Base-by-base conservation (phyloP, 805 yeast genomes). In the Saccharomycodes ludwigii region DNA sequence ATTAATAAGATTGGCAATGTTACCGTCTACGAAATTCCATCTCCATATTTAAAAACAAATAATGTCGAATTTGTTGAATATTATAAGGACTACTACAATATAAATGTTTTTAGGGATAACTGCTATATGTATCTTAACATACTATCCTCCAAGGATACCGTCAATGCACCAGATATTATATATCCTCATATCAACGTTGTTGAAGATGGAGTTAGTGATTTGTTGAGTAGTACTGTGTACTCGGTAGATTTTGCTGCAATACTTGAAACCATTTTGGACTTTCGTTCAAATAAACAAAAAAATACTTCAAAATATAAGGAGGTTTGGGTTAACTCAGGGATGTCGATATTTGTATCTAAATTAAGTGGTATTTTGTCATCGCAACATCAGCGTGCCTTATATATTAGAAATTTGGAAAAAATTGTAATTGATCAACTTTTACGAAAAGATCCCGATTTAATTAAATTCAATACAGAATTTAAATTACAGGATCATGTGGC, bases 101-200 rank as follows among this genome's bases (percentile, higher is more conserved):
- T 18, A 5, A 11, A 29, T 2, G 30, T 25, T n/a, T 35, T 21
- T 4, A 29, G 30, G 3, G 56, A 53, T 31, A 48, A 47, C 6
- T 52, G 58, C 34, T 59, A 54, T 32, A 31, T 52, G 7, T 56
- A 54, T 36, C 25, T 56, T 5, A 30, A 40, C 5, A 26, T 39
- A 14, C 5, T 12, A 28, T 3, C 21, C 26, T 18, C 24, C 23
- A 14, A 15, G 18, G 16, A 21, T 21, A 6, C 33, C 35, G 42
- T 35, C 37, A 10, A 21, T 25, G 18, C 22, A 31, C 14, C 11
- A 20, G 14, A 24, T 33, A 6, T 20, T 20, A 7, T 20, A 20
- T 10, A 29, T 34, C 16, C 15, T 17, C 14, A 24, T 17, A 18
- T 19, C n/a, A 12, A 21, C 14, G 10, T 25, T 15, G 12, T 27